Percentiles rank a stretch among this genome's conserved stretches.
Conservation (phyloP, 2,329 filamentous ascomycete genomes). For the Ophiosphaerella narmari region DNA sequence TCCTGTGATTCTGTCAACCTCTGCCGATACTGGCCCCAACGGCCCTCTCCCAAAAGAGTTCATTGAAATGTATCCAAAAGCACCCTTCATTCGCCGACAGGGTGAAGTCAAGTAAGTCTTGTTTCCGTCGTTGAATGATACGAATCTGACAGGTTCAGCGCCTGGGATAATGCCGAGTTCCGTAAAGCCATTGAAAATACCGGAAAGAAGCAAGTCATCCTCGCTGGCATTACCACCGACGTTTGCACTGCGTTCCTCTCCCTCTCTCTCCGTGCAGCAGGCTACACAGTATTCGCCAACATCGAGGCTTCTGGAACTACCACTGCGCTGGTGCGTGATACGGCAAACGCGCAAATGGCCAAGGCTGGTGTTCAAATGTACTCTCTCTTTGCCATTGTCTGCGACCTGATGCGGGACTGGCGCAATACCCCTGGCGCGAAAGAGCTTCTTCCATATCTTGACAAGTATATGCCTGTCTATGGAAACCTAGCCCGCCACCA, state of each 20-base stretch:
- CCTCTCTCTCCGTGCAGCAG: constrained; percentile 70
- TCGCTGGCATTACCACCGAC: constrained; percentile 75
- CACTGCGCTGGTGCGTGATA: constrained; percentile 62
- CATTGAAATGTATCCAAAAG: constrained; percentile 67
- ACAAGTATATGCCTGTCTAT: constrained; percentile 68
- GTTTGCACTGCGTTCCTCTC: constrained; percentile 77
- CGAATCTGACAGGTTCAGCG: constrained; percentile 40
- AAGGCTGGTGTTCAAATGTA: constrained; percentile 68
- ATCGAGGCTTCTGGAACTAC: constrained; percentile 73
- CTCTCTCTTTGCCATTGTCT: constrained; percentile 65
- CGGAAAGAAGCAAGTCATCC: constrained; percentile 70
- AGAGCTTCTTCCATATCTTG: constrained; percentile 67
- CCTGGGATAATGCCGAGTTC: constrained; percentile 76
- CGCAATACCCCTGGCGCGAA: constrained; percentile 56
- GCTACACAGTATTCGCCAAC: constrained; percentile 76
- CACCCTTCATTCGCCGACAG: constrained; percentile 68
- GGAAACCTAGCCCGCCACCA: constrained; percentile 67
- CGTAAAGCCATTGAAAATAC: constrained; percentile 66
- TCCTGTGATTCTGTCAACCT: constrained; percentile 72
- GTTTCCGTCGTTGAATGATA: neutral
- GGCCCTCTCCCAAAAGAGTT: constrained; percentile 73
- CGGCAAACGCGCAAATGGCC: constrained; percentile 70
- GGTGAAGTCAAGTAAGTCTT: constrained; percentile 66
- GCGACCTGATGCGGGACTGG: constrained; percentile 75
- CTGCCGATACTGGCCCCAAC: constrained; percentile 71